A percentile compares a stretch with the other conserved stretches of the same genome.
These are phyloP conservation scores for Melaleuca quinquenervia DNA, from an alignment of 345 rosid species.

Conservation along the genomic window DNA sequence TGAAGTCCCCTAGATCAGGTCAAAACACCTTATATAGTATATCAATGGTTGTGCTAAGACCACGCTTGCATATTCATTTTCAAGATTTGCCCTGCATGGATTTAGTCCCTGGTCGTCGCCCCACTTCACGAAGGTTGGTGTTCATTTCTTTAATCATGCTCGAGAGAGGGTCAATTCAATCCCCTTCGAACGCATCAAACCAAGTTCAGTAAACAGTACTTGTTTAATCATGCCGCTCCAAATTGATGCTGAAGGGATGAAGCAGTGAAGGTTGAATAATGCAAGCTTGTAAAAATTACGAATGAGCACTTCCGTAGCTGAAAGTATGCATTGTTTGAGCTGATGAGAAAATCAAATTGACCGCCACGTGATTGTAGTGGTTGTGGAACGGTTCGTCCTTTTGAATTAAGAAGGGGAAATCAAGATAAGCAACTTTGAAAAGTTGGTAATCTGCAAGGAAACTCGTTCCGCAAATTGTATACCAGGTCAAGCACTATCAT, in stretches of 20 bases:
- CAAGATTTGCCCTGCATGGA: neutral
- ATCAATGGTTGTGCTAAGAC: neutral
- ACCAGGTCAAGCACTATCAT: neutral
- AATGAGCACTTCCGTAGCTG: neutral
- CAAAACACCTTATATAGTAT: too few species aligned
- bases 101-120: neutral
- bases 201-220: neutral
- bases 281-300: neutral
- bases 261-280: neutral
- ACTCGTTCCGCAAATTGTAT: neutral
- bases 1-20: too few species aligned
- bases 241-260: neutral
- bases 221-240: neutral
- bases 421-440: neutral
- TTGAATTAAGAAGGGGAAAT: neutral
- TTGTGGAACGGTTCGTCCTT: neutral
- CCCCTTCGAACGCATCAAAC: neutral
- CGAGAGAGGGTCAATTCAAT: neutral
- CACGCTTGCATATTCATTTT: neutral
- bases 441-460: neutral
- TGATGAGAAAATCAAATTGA: neutral
- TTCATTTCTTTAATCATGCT: neutral
- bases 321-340: neutral
- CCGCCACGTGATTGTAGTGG: neutral
- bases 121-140: neutral